These are phyloP conservation scores for Verticillium albo-atrum DNA, from an alignment of 2,329 filamentous ascomycete species.

Conservation along the genomic window DNA sequence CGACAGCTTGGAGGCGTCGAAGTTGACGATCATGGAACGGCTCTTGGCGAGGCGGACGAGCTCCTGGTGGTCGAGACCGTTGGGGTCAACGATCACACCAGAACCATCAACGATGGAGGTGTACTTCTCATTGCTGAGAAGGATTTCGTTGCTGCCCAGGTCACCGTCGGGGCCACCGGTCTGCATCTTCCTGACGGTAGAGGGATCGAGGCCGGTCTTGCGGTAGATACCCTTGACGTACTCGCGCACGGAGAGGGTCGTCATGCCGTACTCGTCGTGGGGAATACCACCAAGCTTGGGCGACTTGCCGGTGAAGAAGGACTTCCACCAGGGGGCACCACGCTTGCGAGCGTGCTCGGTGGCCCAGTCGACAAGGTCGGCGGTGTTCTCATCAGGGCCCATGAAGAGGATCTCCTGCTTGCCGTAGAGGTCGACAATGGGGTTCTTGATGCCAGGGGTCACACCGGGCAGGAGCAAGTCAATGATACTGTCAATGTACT, in stretches of 20 bases:
- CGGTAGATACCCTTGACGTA: slow-evolving; percentile 96
- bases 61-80: slow-evolving; percentile 81
- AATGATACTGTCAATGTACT: slow-evolving; percentile 98
- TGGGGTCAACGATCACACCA: slow-evolving; percentile 88
- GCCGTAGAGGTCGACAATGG: slow-evolving; percentile 90
- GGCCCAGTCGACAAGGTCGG: slow-evolving; percentile 97
- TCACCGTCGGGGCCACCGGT: slow-evolving; percentile 97
- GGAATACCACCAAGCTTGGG: slow-evolving; percentile 94
- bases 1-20: slow-evolving; percentile 80
- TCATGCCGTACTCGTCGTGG: slow-evolving; percentile 96
- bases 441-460: slow-evolving; percentile 97
- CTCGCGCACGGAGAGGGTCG: slow-evolving; percentile 90
- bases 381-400: slow-evolving; percentile 98
- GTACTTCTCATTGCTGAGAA: slow-evolving; percentile 94
- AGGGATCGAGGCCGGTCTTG: slow-evolving; percentile 85
- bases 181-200: slow-evolving; percentile 86
- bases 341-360: slow-evolving; percentile 85
- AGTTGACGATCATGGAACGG: slow-evolving; percentile 86
- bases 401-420: slow-evolving; percentile 97
- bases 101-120: slow-evolving; percentile 93
- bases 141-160: slow-evolving; percentile 94
- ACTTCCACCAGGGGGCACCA: slow-evolving; percentile 98
- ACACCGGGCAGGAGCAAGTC: slow-evolving; percentile 85
- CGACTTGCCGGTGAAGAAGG: slow-evolving; percentile 99
- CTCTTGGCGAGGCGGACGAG: slow-evolving; percentile 78